A percentile compares a stretch with the other conserved stretches of the same genome.
Evolutionary conservation across 2,329 filamentous ascomycete species (phyloP).

Genomic region (Teratosphaeria destructans): DNA sequence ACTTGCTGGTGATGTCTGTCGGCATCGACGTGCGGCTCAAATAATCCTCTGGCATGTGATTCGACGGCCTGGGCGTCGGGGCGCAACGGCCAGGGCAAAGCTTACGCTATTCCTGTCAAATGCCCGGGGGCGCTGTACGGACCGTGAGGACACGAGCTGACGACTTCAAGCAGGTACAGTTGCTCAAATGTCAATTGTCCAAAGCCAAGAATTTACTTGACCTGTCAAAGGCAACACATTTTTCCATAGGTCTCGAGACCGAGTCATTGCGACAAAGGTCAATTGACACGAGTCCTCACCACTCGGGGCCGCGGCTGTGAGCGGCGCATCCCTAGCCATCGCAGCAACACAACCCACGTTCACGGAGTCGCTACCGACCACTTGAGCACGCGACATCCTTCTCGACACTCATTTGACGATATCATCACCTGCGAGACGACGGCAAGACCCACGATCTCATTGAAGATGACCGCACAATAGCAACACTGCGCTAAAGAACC

Average conservation of each 20-base stretch:
- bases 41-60: background rate
- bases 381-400: background rate
- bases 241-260: background rate
- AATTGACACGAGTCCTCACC: background rate
- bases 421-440: background rate
- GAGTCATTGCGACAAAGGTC: background rate
- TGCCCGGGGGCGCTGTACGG: background rate
- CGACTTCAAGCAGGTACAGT: background rate
- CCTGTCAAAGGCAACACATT: background rate
- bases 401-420: background rate
- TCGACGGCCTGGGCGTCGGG: background rate
- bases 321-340: background rate
- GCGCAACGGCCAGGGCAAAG: background rate
- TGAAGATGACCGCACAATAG: background rate
- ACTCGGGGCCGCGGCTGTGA: background rate
- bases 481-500: background rate
- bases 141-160: background rate
- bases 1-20: background rate
- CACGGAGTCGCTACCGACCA: background rate
- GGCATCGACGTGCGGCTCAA: background rate
- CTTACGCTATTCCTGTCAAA: background rate
- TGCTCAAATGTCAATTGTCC: background rate
- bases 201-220: background rate
- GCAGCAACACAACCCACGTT: background rate
- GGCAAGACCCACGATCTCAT: background rate